A percentile compares a stretch with the other conserved stretches of the same genome.
phyloP scores from a whole-genome alignment of 2,329 filamentous ascomycete genomes.

The Metarhizium album region DNA sequence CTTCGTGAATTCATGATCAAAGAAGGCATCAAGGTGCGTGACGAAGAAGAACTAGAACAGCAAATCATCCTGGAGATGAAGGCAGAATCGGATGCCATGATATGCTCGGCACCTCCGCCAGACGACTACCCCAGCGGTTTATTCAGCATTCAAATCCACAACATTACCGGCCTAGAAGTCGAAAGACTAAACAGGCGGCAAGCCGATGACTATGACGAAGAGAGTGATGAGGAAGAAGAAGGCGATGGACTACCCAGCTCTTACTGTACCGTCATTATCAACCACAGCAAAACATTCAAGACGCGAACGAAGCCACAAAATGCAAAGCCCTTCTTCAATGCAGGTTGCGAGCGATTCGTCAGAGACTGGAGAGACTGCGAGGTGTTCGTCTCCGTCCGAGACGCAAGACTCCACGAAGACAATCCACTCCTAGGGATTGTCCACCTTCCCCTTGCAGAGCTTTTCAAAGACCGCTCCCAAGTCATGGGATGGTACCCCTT shows the following conservation, averaged over 20 bases:
- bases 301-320: conserved; percentile 71
- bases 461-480: conserved; percentile 54
- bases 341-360: conserved; percentile 62
- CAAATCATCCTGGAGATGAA: conserved; percentile 58
- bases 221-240: conserved; percentile 45
- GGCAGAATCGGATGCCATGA: conserved; percentile 49
- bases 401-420: conserved; percentile 57
- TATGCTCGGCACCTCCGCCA: conserved; percentile 56
- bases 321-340: conserved; percentile 68
- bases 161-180: conserved; percentile 58
- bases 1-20: conserved; percentile 48
- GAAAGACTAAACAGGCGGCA: conserved; percentile 47
- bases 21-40: conserved; percentile 35
- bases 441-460: conserved; percentile 50
- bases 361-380: conserved; percentile 57
- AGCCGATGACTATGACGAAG: conserved; percentile 33
- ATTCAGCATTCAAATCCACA: conserved; percentile 60
- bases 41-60: conserved; percentile 53
- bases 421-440: conserved; percentile 61
- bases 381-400: conserved; percentile 56
- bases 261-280: conserved; percentile 64
- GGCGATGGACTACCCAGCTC: conserved; percentile 57
- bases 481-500: conserved; percentile 56
- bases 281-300: conserved; percentile 58
- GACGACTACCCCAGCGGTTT: conserved; percentile 53